Base-by-base conservation (phyloP, 352 stramenopile species). In the Nothophytophthora sp. region DNA sequence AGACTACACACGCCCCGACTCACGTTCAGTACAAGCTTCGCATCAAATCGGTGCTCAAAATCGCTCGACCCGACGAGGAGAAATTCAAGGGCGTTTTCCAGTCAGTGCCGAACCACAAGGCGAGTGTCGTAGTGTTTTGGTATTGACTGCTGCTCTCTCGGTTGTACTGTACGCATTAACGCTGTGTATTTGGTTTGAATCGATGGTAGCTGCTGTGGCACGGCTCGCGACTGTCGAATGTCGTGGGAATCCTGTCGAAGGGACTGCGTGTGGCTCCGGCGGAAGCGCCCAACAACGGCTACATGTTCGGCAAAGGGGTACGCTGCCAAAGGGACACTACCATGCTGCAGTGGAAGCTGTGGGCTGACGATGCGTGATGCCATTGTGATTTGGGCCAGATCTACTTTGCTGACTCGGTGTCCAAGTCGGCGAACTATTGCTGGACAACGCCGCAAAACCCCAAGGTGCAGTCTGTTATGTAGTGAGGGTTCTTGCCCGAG, bases 281-380 rank as follows among this genome's bases (percentile, higher is more conserved):
- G 1, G 86, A 96, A 46, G 86, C 84, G 0, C 82, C 82, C 1
- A 73, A 63, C 32, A 86, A 86, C 38, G 87, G 87, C 44, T 93
- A 88, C 67, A 77, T 82, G 70, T 96, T 93, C 51, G 85, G 86
- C 67, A 95, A 95, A 70, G 87, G 87, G 7, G 80, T 90, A 73
- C 36, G 73, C 72, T 10, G 3, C 16, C 18, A 2, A 24, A 18
- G 44, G 22, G 4, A 10, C 19, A 18, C 4, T n/a, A n/a, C 40
- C 33, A 10, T 30, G 4, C 32, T 37, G 3, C 28, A 12, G 30
- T 49, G 3, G 32, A 9, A n/a, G 16, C 37, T 48, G 28, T 16
- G 12, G 48, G 11, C 34, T 62, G n/a, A 51, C 25, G 18, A 44
- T 29, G n/a, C n/a, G n/a, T 55, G 10, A n/a, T 49, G 15, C 13